phyloP scores from a whole-genome alignment of 345 rosid genomes.

The Capsella bursapastoris region DNA sequence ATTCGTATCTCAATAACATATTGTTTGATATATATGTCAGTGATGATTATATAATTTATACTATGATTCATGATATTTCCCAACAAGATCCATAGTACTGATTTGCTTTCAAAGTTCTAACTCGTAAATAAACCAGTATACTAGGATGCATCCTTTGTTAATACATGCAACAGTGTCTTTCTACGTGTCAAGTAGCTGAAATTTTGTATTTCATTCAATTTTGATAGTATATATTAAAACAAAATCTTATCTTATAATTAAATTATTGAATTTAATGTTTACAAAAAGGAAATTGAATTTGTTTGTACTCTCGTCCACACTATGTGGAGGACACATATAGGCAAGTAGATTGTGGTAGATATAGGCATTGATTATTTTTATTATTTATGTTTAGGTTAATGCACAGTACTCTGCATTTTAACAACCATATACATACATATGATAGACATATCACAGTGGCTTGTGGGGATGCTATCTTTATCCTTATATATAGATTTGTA shows the following conservation, averaged over 20 bases:
- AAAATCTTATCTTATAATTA: neutral
- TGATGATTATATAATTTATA: neutral
- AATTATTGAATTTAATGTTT: neutral
- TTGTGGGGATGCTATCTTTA: constrained; percentile 11
- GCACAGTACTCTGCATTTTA: constrained; percentile 37
- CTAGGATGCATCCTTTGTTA: neutral
- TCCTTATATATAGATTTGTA: neutral
- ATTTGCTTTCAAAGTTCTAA: constrained; percentile 18
- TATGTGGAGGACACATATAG: constrained; percentile 22
- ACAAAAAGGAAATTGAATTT: constrained; percentile 8
- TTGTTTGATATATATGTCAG: constrained; percentile 18
- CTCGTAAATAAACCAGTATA: neutral
- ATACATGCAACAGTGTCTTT: neutral
- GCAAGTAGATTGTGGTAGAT: constrained; percentile 37
- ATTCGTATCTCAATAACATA: neutral
- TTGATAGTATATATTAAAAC: too few relatives aligned
- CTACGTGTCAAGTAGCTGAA: neutral
- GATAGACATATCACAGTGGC: neutral
- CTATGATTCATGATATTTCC: neutral
- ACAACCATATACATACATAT: constrained; percentile 16
- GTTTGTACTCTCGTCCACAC: constrained; percentile 25
- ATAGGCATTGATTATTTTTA: constrained; percentile 23
- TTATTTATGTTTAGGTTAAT: constrained; percentile 8
- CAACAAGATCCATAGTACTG: constrained; percentile 26
- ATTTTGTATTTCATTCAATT: neutral